Conservation (phyloP, 2,329 filamentous ascomycete genomes). For the Fusarium buxicola region DNA sequence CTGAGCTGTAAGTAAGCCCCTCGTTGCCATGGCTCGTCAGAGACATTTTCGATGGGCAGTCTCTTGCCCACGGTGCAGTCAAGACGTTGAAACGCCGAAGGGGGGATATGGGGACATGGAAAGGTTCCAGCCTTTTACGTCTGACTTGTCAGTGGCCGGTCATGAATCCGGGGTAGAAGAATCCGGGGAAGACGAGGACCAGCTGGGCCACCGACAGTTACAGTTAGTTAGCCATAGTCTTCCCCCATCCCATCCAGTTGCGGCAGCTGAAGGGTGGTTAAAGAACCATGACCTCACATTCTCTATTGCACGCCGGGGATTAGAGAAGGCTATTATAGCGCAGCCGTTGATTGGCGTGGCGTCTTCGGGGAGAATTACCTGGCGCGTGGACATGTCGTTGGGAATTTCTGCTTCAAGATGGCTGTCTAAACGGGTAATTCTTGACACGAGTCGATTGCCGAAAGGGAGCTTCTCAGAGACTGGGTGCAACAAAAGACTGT, state of each 20-base stretch:
- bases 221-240: too few relatives aligned
- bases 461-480: not conserved
- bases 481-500: not conserved
- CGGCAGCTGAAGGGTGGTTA: not conserved
- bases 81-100: not conserved
- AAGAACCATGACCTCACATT: slow-evolving; percentile 4
- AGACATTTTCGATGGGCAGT: slow-evolving; percentile 1
- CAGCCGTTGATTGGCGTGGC: not conserved
- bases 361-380: not conserved
- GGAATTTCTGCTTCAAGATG: slow-evolving; percentile 1
- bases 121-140: not conserved
- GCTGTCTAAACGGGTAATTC: slow-evolving; percentile 3
- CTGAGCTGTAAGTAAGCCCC: slow-evolving; percentile 7
- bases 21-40: not conserved
- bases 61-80: not conserved
- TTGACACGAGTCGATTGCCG: not conserved
- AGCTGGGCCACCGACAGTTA: not conserved
- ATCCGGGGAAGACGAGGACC: not conserved
- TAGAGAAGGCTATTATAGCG: not conserved
- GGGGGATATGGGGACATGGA: not conserved
- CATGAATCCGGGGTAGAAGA: not conserved
- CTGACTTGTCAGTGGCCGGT: too few relatives aligned
- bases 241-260: not conserved
- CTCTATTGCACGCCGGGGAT: not conserved
- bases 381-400: not conserved